These are phyloP conservation scores for Clonostachys rhizophaga DNA, from an alignment of 2,329 filamentous ascomycete species.

Conservation along the genomic window DNA sequence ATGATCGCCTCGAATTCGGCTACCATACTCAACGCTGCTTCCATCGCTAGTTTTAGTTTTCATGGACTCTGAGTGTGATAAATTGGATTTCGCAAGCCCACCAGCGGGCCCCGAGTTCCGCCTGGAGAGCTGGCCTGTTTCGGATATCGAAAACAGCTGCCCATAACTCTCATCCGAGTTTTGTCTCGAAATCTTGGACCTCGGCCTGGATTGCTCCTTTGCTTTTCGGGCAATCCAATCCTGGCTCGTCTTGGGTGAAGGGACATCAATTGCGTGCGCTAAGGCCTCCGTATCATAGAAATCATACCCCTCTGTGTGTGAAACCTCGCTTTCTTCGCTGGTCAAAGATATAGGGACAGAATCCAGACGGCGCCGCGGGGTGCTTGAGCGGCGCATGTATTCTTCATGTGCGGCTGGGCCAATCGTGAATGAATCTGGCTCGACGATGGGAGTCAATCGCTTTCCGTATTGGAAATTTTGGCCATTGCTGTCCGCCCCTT, in stretches of 20 bases:
- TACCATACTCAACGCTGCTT: conserved; percentile 35
- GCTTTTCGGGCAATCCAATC: background rate
- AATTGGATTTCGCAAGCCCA: too few species aligned
- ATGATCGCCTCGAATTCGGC: conserved; percentile 36
- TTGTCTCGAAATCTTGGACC: conserved; percentile 29
- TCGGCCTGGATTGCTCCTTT: conserved; percentile 3
- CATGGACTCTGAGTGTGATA: background rate
- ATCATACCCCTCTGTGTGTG: conserved; percentile 58
- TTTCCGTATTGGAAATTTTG: conserved; percentile 21
- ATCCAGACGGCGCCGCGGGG: conserved; percentile 38
- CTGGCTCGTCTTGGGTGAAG: conserved; percentile 7
- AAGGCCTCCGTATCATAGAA: conserved; percentile 59
- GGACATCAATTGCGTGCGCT: conserved; percentile 48
- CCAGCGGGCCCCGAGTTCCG: background rate
- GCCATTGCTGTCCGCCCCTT: background rate
- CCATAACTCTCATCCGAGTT: conserved; percentile 55
- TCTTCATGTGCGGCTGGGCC: conserved; percentile 38
- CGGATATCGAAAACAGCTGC: conserved; percentile 55
- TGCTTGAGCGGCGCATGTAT: conserved; percentile 14
- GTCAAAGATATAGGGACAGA: conserved; percentile 45
- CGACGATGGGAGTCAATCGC: conserved; percentile 40
- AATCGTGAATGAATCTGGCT: conserved; percentile 44
- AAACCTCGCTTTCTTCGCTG: conserved; percentile 43
- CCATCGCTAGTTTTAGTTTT: conserved; percentile 3
- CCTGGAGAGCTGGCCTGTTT: conserved; percentile 21